Evolutionary conservation across 2,329 filamentous ascomycete genomes (phyloP), one percentile per base, ranked within the genome.

Genomic region (Pestalotiopsis sp.): DNA sequence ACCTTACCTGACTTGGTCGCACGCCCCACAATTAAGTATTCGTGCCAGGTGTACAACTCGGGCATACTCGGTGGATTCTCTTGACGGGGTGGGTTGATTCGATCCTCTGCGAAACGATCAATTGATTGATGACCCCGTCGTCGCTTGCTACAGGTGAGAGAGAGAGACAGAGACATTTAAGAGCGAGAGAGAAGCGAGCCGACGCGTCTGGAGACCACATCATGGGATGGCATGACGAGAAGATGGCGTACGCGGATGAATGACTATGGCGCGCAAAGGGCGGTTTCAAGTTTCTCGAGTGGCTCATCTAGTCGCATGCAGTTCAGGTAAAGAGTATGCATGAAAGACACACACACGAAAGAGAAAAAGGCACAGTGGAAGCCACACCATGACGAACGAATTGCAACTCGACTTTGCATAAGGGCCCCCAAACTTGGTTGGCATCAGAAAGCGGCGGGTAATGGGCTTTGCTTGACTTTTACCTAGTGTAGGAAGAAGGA

Each of bases 241-340:
- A 31, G 25, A 66, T 66, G 65, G 65, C 65, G 52, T 66, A 66
- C 56, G 65, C 56, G 60, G 60, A n/a, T 60, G 38, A 66, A 31
- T 49, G 52, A 57, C 45, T n/a, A 31, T 12, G 27, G 41, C 56
- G 65, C 65, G 64, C 41, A 23, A 58, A 66, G 17, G 65, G 65
- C 65, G 65, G 65, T 60, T 66, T 66, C 56, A 60, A 41, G 40
- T 64, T 31, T 45, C 25, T 23, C n/a, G 61, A 64, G 40, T 49
- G 61, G 61, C 61, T 25, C 61, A n/a, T 23, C 27, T 61, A 61
- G 59, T 61, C 13, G 27, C 27, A 25, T 61, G 59, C 59, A 61
- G 27, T 14, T 36, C 23, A 11, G 17, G 27, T 36, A 60, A 23
- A 60, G 58, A 27, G 58, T 23, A 17, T 13, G 40, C 40, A 31